Base-by-base conservation (phyloP, 2,329 filamentous ascomycete genomes). In the Trichoderma endophyticum region DNA sequence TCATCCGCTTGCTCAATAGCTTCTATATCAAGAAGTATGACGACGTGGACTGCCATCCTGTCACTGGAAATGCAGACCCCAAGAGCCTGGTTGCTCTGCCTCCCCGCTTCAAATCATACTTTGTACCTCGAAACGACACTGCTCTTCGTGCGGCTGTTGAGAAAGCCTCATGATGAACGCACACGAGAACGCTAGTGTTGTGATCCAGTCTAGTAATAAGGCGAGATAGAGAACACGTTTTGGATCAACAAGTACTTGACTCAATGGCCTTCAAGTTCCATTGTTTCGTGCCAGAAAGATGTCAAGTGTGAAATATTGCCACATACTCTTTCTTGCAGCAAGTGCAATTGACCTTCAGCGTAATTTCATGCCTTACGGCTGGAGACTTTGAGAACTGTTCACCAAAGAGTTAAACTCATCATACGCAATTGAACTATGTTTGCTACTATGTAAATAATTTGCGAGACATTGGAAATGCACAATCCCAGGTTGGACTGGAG, bases 31-130 rank as follows among this genome's bases (percentile, higher is more conserved):
- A 87, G 68, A 85, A 85, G 73, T 80, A 84, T 66, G 86, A 86
- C 54, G 81, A 86, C 7, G 84, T 88, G 0, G 88, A 91, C 67
- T 86, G 85, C 32, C 85, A 91, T 77, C 90, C 89, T 2, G 81
- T 91, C 8, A 81, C 80, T 12, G 90, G 90, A 0, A 90, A 86
- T 74, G 82, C 86, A 4, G 89, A 91, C 76, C 89, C 88, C 1
- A 88, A 88, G 4, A 90, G 88, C 73, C 78, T 91, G 72, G 89
- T 91, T 2, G 86, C 87, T 2, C 86, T 91, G 80, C 89, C 88
- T 8, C 84, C 83, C 68, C 83, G 84, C 54, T 91, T 89, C 77
- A 85, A 85, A 76, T 86, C 89, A 15, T 83, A 81, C 6, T 90
- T 91, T 77, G 84, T 88, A 54, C 89, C 89, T 18, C 82, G 86